These are phyloP conservation scores for Pulveroboletus sp. DNA, from an alignment of 768 basidiomycete genomes.

Conservation along the genomic window DNA sequence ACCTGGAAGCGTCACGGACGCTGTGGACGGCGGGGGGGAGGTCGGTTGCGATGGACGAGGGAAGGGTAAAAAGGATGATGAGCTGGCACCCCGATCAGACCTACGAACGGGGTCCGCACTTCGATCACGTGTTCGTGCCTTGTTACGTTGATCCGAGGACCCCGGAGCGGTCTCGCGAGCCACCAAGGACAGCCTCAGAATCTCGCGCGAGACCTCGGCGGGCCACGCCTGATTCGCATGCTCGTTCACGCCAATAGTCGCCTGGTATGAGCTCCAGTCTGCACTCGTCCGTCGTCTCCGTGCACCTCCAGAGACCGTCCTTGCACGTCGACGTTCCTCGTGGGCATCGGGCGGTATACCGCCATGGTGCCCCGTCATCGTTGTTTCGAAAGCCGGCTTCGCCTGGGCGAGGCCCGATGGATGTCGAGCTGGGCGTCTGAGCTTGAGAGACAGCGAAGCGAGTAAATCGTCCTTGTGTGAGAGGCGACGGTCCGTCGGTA, in stretches of 20 bases:
- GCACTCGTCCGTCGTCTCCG: conserved; percentile 48
- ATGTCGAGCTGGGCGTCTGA: conserved; percentile 25
- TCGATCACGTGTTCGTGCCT: conserved; percentile 17
- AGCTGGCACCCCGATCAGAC: conserved; percentile 15
- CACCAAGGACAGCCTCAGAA: conserved; percentile 48
- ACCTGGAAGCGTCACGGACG: conserved; percentile 28
- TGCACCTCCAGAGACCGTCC: conserved; percentile 34
- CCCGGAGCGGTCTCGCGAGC: conserved; percentile 15
- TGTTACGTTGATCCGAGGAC: conserved; percentile 15
- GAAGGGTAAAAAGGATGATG: conserved; percentile 30
- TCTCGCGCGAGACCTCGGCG: conserved; percentile 52
- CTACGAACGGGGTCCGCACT: conserved; percentile 13
- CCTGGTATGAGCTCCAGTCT: conserved; percentile 52
- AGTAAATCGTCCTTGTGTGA: conserved; percentile 20
- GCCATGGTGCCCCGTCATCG: conserved; percentile 6
- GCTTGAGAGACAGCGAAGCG: conserved; percentile 20
- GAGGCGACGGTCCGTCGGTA: conserved; percentile 12
- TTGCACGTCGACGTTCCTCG: conserved; percentile 16
- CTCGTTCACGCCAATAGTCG: conserved; percentile 30
- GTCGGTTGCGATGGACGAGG: conserved; percentile 24
- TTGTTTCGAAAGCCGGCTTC: conserved; percentile 13
- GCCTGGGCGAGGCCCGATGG: conserved; percentile 27
- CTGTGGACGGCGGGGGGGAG: conserved; percentile 13
- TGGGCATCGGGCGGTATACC: too few species aligned
- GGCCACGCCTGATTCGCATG: conserved; percentile 46